Percentiles rank a stretch among this genome's conserved stretches.
phyloP scores from a whole-genome alignment of 352 stramenopile species.

The Phytophthora cryptogea region DNA sequence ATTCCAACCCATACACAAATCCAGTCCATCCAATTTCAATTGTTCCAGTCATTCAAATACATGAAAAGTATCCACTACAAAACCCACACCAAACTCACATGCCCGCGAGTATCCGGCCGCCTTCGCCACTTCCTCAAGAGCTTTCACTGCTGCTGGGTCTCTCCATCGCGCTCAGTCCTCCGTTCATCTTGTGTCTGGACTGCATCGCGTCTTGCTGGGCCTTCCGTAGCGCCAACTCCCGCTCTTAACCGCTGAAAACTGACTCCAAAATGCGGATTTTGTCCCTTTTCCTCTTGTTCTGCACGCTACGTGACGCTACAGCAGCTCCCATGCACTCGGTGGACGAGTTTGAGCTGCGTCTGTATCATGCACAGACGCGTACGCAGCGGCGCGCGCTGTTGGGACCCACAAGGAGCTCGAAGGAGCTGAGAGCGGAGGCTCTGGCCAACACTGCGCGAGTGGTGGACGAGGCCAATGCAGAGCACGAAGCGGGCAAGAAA shows the following conservation, averaged over 20 bases:
- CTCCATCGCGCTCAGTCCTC: constrained; percentile 34
- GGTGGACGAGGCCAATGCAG: constrained; percentile 52
- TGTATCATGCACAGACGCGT: constrained; percentile 32
- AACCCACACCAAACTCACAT: constrained; percentile 10
- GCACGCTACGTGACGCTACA: constrained; percentile 1
- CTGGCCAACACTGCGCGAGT: constrained; percentile 46
- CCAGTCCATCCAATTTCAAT: constrained; percentile 3
- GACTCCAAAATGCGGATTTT: constrained; percentile 20
- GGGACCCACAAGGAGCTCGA: constrained; percentile 50
- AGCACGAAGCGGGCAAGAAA: constrained; percentile 40
- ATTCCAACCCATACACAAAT: neutral
- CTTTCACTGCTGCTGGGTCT: constrained; percentile 29
- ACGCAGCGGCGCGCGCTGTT: constrained; percentile 31
- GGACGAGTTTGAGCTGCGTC: constrained; percentile 29
- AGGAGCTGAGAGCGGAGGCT: constrained; percentile 46
- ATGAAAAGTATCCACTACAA: constrained; percentile 24
- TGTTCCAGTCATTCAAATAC: constrained; percentile 8
- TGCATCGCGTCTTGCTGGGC: constrained; percentile 18
- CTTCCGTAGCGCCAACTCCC: constrained; percentile 3
- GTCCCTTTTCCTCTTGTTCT: constrained; percentile 11
- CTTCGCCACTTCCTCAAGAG: constrained; percentile 20
- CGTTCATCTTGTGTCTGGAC: constrained; percentile 26
- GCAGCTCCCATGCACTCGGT: constrained; percentile 11
- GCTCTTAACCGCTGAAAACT: constrained; percentile 12
- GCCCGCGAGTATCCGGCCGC: constrained; percentile 7